Conservation (phyloP, 2,329 filamentous ascomycete species). For the Botrytis aclada region DNA sequence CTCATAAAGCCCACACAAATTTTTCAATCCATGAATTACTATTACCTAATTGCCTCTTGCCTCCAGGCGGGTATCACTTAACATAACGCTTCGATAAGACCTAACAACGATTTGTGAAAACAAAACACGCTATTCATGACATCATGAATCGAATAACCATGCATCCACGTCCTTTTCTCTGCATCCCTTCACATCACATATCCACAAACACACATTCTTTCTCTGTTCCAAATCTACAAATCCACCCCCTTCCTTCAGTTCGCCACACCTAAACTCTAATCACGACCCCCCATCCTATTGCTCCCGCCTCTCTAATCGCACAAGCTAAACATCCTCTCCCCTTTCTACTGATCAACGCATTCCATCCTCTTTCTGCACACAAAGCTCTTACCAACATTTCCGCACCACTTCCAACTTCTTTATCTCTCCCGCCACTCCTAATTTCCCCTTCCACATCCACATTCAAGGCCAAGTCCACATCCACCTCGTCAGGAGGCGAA, state of each 20-base stretch:
- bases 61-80: slow-evolving; percentile 19
- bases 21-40: background rate
- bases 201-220: background rate
- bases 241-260: background rate
- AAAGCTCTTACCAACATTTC: slow-evolving; percentile 70
- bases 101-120: background rate
- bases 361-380: slow-evolving; percentile 71
- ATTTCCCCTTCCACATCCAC: background rate
- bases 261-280: slow-evolving; percentile 22
- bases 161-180: background rate
- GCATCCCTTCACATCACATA: background rate
- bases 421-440: background rate
- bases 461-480: background rate
- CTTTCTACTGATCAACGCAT: slow-evolving; percentile 66
- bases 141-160: background rate
- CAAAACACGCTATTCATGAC: background rate
- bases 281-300: slow-evolving; percentile 54
- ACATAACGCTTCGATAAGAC: background rate
- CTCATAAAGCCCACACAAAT: background rate
- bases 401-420: slow-evolving; percentile 53
- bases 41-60: slow-evolving; percentile 12
- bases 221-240: background rate
- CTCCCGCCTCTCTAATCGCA: slow-evolving; percentile 71
- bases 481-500: slow-evolving; percentile 2
- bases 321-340: slow-evolving; percentile 70